phyloP scores from a whole-genome alignment of 1,284 basidiomycete genomes.

The Trametes hirsuta region DNA sequence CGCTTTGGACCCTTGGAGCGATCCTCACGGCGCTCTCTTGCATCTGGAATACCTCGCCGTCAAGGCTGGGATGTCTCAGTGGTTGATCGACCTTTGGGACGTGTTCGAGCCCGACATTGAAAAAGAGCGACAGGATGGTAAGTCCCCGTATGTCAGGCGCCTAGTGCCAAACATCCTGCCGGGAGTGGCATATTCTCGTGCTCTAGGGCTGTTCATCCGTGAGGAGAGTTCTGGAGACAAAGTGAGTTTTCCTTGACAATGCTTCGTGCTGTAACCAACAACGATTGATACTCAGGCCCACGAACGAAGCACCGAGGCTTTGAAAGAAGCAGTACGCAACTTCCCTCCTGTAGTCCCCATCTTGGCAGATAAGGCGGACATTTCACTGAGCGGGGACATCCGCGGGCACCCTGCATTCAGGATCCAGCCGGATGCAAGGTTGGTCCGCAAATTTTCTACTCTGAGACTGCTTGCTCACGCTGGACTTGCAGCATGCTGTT shows the following conservation, averaged over 20 bases:
- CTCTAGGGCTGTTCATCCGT: conserved; percentile 66
- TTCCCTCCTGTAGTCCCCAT: conserved; percentile 84
- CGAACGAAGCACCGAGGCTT: conserved; percentile 62
- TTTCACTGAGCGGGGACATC: conserved; percentile 60
- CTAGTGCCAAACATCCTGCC: conserved; percentile 49
- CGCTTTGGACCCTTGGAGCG: conserved; percentile 79
- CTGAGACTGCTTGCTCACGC: background rate
- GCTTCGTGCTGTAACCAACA: background rate
- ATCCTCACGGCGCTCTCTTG: conserved; percentile 85
- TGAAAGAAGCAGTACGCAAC: conserved; percentile 71
- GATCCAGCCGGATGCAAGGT: conserved; percentile 71
- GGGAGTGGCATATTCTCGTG: conserved; percentile 81
- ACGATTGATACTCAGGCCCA: conserved; percentile 43
- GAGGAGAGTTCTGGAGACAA: conserved; percentile 56
- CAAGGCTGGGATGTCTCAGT: conserved; percentile 78
- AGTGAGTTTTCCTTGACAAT: conserved; percentile 36
- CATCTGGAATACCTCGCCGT: conserved; percentile 85
- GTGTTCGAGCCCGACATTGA: conserved; percentile 41
- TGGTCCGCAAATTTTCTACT: conserved; percentile 21
- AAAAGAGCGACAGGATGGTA: conserved; percentile 45
- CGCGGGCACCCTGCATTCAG: conserved; percentile 65
- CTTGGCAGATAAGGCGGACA: conserved; percentile 83
- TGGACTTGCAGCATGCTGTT: conserved; percentile 9
- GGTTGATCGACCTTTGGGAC: conserved; percentile 75
- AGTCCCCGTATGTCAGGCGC: conserved; percentile 44